Evolutionary conservation across 192 early-diverging fungal genomes (phyloP).

Genomic region (Mortierella hygrophila): DNA sequence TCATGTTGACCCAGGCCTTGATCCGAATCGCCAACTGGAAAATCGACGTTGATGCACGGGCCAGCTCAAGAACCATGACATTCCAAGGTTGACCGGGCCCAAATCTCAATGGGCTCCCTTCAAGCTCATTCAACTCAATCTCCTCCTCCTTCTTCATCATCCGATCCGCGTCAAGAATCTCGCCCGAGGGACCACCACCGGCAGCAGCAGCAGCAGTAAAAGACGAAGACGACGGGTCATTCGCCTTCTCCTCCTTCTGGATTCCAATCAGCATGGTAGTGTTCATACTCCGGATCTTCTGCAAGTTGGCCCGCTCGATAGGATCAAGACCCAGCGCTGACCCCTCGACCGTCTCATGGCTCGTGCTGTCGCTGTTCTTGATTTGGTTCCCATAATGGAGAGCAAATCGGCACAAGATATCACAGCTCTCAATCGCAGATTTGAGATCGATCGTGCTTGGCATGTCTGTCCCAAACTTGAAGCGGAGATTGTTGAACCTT

Average conservation of each 20-base stretch:
- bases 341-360: not conserved
- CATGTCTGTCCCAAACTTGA: conserved; percentile 46
- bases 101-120: not conserved
- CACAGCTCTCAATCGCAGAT: conserved; percentile 43
- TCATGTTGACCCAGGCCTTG: conserved; percentile 47
- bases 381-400: conserved; percentile 33
- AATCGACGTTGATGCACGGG: conserved; percentile 38
- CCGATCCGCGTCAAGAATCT: not conserved
- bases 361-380: not conserved
- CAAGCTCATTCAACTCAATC: conserved; percentile 4
- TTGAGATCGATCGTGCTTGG: conserved; percentile 43
- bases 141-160: conserved; percentile 2
- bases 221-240: not conserved
- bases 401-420: conserved; percentile 44
- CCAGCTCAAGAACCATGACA: conserved; percentile 47
- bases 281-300: conserved; percentile 50
- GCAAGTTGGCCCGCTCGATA: conserved; percentile 27
- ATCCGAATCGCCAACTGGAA: conserved; percentile 51
- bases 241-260: not conserved
- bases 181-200: not conserved
- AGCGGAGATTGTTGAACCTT: conserved; percentile 3
- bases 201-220: not conserved
- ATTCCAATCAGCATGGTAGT: conserved; percentile 48
- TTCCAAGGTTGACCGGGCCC: conserved; percentile 21
- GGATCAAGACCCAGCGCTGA: conserved; percentile 12